Base-by-base conservation (phyloP, 495 filamentous ascomycete genomes). In the Alectoria sarmentosa region DNA sequence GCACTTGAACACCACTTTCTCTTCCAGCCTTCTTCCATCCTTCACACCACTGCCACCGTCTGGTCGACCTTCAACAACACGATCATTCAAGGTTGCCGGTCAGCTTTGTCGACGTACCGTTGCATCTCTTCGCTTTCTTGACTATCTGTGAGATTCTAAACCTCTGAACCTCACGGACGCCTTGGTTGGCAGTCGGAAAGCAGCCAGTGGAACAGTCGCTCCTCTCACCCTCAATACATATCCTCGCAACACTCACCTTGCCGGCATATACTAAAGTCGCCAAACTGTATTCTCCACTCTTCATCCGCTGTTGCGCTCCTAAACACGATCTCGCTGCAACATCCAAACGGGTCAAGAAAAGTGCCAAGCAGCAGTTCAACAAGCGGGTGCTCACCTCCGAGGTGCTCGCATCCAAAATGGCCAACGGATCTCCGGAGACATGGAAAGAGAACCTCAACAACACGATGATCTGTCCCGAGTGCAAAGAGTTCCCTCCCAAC, bases 401-500 rank as follows among this genome's bases (percentile, higher is more conserved):
- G 67, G 61, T 68, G 68, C 49, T 66, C 28, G 21, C 71, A 57
- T 67, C 67, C 36, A 56, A 64, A 66, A 58, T 58, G 73, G 42
- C 80, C 76, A 13, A 75, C 59, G 56, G 32, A 59, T 49, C 42
- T 49, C 66, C 76, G 39, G 76, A 76, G 62, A 73, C 77, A 54
- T 91, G 84, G 82, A 83, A 79, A 68, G 84, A 88, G 72, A 94
- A 98, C 69, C 83, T 98, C 48, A 95, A 90, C 74, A 84, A 89
- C 70, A 84, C 83, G 58, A 73, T 97, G 64, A 85, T 90, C 44
- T 98, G 94, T 74, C 84, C 81, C 2, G 94, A 98, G 71, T 98
- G 94, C 80, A 88, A 88, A 70, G 94, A 97, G 70, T 76, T 84
- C 32, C 94, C 94, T 26, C 93, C 94, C 0, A 91, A 96, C 66